Conservation (phyloP, 345 rosid genomes). For the Viola odorata region DNA sequence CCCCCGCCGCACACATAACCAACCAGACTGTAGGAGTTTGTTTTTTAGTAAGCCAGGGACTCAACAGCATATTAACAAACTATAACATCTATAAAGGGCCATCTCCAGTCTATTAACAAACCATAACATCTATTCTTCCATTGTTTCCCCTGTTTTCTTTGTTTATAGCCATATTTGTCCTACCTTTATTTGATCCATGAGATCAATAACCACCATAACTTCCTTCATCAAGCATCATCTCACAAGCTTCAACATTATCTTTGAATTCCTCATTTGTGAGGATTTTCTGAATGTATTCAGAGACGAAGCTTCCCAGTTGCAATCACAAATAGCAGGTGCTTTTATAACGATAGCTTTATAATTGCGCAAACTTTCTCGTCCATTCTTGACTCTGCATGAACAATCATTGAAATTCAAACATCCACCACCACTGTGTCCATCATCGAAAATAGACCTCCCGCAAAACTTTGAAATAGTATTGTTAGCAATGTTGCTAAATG, state of each 20-base stretch:
- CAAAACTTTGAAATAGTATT: background rate
- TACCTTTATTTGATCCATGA: too few relatives aligned
- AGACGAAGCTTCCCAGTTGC: constrained; percentile 47
- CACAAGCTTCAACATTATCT: background rate
- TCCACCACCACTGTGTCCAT: constrained; percentile 18
- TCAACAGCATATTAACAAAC: too few relatives aligned
- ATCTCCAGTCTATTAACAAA: too few relatives aligned
- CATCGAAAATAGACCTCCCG: background rate
- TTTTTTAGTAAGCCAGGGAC: too few relatives aligned
- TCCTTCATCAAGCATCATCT: constrained; percentile 10
- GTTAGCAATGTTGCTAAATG: background rate
- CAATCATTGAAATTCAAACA: constrained; percentile 31
- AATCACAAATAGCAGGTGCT: constrained; percentile 40
- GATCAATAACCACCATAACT: too few relatives aligned
- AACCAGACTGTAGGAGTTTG: too few relatives aligned
- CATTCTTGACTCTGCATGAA: constrained; percentile 42
- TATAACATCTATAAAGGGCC: too few relatives aligned
- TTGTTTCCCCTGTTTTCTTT: too few relatives aligned
- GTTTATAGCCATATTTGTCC: too few relatives aligned
- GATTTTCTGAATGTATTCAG: constrained; percentile 49
- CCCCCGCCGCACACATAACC: too few relatives aligned
- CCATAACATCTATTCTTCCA: too few relatives aligned
- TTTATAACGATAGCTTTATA: constrained; percentile 25
- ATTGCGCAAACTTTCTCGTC: constrained; percentile 34
- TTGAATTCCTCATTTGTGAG: background rate